These are phyloP conservation scores for Porphyrellus cyaneotinctus DNA, from an alignment of 768 basidiomycete species.

Conservation along the genomic window DNA sequence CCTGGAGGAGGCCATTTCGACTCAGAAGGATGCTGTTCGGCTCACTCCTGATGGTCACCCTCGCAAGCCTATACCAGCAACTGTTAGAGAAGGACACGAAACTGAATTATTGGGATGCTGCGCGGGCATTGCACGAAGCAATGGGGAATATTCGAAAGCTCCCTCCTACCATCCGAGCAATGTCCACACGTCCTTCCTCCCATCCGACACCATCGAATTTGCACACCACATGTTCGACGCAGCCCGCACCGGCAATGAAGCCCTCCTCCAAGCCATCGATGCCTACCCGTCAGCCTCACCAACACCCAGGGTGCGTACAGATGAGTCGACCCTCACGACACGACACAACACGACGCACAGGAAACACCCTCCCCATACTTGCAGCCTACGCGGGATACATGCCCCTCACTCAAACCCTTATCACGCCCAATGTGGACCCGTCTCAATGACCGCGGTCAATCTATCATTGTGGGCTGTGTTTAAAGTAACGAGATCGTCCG, in stretches of 20 bases:
- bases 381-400: slow-evolving; percentile 69
- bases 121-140: too few relatives aligned
- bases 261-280: slow-evolving; percentile 57
- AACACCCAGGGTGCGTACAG: slow-evolving; percentile 60
- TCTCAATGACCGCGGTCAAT: slow-evolving; percentile 68
- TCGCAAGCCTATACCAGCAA: too few relatives aligned
- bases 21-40: too few relatives aligned
- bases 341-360: slow-evolving; percentile 28
- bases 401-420: slow-evolving; percentile 47
- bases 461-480: slow-evolving; percentile 76
- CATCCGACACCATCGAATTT: slow-evolving; percentile 41
- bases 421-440: slow-evolving; percentile 58
- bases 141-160: too few relatives aligned
- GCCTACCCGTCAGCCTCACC: slow-evolving; percentile 68
- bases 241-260: slow-evolving; percentile 55
- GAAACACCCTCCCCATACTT: slow-evolving; percentile 79
- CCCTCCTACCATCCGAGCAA: too few relatives aligned
- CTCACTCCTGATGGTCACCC: too few relatives aligned
- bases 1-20: too few relatives aligned
- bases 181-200: slow-evolving; percentile 19
- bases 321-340: not conserved
- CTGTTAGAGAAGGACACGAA: too few relatives aligned
- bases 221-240: slow-evolving; percentile 75
- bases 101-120: too few relatives aligned
- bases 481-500: slow-evolving; percentile 64